Evolutionary conservation across 768 basidiomycete genomes (phyloP), one percentile per base, ranked within the genome.

Genomic region (Suillus brevipes): DNA sequence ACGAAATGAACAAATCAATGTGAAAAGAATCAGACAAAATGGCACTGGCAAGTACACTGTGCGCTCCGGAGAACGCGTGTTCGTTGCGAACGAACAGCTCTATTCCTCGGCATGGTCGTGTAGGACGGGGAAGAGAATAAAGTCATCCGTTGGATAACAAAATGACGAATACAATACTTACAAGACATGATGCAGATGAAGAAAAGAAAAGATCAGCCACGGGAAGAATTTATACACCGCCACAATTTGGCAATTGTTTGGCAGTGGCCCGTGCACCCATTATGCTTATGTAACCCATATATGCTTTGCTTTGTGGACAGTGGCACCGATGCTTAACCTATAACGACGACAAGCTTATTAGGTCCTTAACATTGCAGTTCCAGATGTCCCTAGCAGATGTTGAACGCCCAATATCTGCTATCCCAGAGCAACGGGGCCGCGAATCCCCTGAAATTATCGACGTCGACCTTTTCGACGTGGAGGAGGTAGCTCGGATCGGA

Each of bases 101-200:
- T 91, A 77, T 85, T 81, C 75, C 89, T 91, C 90, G 87, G 82
- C 91, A 92, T 88, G 85, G 91, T 91, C 90, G 90, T 89, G 74
- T 91, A 91, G 79, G 90, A 89, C 89, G 90, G 90, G 90, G 90
- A 91, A 92, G 89, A 91, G 90, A 91, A 91, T 85, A 82, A 83
- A 82, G 85, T 89, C 89, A 90, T 90, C 88, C 65, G 20, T 63
- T 60, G 67, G 49, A 67, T 42, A 66, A 52, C 13, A 28, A 8
- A 34, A 61, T 20, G 38, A 37, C 8, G 6, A 9, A 64, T 9
- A 37, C 1, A 38, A 38, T 23, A 45, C 56, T 63, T 42, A 50
- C 40, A 60, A 6, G 12, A 50, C 50, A 56, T 36, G 34, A 56
- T 4, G 73, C 74, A 68, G 13, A 77, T 72, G 52, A 40, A 8